phyloP scores from a whole-genome alignment of 345 rosid genomes.

The Pseudoturritis turrita region DNA sequence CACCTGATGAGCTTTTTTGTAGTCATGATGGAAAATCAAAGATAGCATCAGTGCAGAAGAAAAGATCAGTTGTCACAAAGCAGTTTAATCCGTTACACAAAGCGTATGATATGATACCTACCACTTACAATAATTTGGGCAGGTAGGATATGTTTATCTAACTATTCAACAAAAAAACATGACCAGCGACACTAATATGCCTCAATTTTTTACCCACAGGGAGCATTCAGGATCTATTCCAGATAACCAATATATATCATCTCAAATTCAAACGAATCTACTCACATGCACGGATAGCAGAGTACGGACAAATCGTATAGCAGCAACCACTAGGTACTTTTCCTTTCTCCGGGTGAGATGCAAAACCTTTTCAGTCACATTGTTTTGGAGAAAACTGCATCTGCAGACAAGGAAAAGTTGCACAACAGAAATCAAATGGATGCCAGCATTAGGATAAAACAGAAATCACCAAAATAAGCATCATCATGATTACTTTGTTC shows the following conservation, averaged over 20 bases:
- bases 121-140: background rate
- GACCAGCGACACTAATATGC: conserved; percentile 1
- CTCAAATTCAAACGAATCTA: conserved; percentile 16
- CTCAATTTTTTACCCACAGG: background rate
- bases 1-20: background rate
- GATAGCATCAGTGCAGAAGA: background rate
- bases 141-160: background rate
- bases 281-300: conserved; percentile 82
- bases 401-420: conserved; percentile 45
- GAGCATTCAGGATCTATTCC: conserved; percentile 2
- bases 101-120: background rate
- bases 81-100: background rate
- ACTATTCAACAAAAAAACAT: background rate
- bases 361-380: conserved; percentile 77
- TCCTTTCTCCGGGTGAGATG: conserved; percentile 79
- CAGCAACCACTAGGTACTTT: conserved; percentile 90
- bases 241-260: background rate
- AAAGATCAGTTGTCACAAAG: background rate
- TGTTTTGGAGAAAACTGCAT: conserved; percentile 82
- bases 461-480: background rate
- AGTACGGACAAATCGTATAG: conserved; percentile 89
- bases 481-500: conserved; percentile 67
- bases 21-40: background rate
- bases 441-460: conserved; percentile 7
- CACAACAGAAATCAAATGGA: conserved; percentile 1